These are phyloP conservation scores for Starmerella davenportii DNA, from an alignment of 805 yeast genomes.

Conservation along the genomic window DNA sequence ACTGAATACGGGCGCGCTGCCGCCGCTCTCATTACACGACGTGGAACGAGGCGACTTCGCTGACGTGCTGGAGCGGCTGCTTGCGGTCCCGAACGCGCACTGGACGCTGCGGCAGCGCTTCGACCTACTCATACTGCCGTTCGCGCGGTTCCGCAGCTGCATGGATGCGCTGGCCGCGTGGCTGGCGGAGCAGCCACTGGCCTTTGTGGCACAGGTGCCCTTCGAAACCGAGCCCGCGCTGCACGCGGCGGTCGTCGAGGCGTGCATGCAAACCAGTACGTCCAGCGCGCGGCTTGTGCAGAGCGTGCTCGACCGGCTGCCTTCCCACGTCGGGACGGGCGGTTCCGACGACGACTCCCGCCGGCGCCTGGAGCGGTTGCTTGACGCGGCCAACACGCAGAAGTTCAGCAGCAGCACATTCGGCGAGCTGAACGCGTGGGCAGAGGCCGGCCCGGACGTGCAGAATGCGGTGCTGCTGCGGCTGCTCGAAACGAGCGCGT, in stretches of 20 bases:
- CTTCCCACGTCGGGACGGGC: background rate
- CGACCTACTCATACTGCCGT: conserved; percentile 19
- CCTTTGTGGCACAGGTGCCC: conserved; percentile 5
- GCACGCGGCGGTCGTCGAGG: conserved; percentile 9
- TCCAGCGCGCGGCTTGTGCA: conserved; percentile 5
- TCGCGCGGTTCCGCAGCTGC: conserved; percentile 12
- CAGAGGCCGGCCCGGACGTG: conserved; percentile 2
- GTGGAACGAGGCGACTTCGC: conserved; percentile 12
- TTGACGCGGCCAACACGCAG: conserved; percentile 2
- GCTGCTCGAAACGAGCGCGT: conserved; percentile 2
- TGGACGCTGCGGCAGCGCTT: conserved; percentile 15
- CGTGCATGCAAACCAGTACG: conserved; percentile 10
- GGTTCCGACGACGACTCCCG: background rate
- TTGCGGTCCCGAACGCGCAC: conserved; percentile 7
- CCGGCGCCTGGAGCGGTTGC: background rate
- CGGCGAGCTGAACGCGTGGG: conserved; percentile 13
- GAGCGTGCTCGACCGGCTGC: conserved; percentile 4
- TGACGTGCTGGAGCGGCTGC: conserved; percentile 11
- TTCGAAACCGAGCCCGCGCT: conserved; percentile 4
- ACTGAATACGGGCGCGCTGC: background rate
- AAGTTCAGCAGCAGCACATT: conserved; percentile 4
- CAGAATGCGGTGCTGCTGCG: conserved; percentile 11
- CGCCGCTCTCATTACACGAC: conserved; percentile 6
- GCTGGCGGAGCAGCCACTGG: conserved; percentile 11
- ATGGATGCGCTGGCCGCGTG: conserved; percentile 12